Percentiles rank a stretch among this genome's conserved stretches.
Conservation (phyloP, 257 asterid genomes). For the Eustoma russellianum region DNA sequence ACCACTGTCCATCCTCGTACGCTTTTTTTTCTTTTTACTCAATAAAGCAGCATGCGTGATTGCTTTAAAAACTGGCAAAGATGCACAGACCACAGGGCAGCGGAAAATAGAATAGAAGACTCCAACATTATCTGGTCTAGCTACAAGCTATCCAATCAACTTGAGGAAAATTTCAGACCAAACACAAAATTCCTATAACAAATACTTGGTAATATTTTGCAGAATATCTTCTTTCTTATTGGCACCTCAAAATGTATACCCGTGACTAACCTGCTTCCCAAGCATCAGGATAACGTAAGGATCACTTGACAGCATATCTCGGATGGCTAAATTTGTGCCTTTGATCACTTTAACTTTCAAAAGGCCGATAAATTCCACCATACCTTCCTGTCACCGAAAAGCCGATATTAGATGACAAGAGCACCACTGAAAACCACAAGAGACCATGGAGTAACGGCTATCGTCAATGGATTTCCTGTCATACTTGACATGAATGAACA, state of each 20-base stretch:
- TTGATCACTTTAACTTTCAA: constrained; percentile 65
- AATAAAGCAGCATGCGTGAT: too few species aligned
- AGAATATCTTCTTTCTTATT: not conserved
- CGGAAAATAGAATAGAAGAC: too few species aligned
- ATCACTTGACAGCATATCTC: constrained; percentile 94
- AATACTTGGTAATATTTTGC: not conserved
- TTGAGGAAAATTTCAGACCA: too few species aligned
- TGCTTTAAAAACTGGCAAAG: too few species aligned
- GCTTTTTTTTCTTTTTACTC: too few species aligned
- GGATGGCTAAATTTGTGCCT: constrained; percentile 82
- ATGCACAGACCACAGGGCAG: too few species aligned
- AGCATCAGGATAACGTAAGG: constrained; percentile 82
- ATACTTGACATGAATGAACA: not conserved
- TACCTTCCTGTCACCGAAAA: constrained; percentile 57
- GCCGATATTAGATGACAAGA: constrained; percentile 11
- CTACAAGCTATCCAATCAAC: too few species aligned
- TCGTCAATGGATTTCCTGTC: not conserved
- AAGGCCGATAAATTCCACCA: constrained; percentile 90
- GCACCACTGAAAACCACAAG: not conserved
- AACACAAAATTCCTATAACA: too few species aligned
- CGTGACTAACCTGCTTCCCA: constrained; percentile 66
- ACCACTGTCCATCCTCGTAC: too few species aligned
- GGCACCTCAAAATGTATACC: not conserved
- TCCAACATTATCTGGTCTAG: too few species aligned
- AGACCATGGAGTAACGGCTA: not conserved